Evolutionary conservation across 257 asterid species (phyloP).

Genomic region (Nicotiana obtusifolia): DNA sequence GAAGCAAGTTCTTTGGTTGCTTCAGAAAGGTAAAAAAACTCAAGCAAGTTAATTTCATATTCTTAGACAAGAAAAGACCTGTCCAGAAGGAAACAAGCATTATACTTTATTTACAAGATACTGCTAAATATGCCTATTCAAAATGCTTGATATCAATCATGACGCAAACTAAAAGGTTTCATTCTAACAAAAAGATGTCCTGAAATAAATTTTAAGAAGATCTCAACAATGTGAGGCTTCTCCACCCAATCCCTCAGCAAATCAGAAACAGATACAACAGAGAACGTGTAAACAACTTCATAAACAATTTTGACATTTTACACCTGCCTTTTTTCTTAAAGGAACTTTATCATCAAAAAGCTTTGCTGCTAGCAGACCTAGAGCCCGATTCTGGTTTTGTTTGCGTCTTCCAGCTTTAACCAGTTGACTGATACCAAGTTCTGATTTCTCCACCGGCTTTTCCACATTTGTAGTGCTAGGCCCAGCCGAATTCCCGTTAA

Average conservation of each 20-base stretch:
- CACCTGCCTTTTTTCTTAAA: conserved; percentile 55
- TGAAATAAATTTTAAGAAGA: neutral
- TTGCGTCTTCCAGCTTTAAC: conserved; percentile 15
- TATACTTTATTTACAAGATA: neutral
- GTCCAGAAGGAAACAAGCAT: neutral
- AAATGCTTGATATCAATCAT: neutral
- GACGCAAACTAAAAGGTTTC: too few relatives aligned
- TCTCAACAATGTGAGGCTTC: neutral
- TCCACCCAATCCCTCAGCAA: neutral
- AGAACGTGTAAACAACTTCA: neutral
- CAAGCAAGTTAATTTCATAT: neutral
- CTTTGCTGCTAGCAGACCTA: conserved; percentile 29
- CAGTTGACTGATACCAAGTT: conserved; percentile 13
- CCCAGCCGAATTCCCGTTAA: conserved; percentile 28
- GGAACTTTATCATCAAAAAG: conserved; percentile 53
- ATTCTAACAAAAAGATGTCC: neutral
- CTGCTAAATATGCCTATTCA: neutral
- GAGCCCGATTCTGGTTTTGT: conserved; percentile 25
- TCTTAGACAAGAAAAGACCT: neutral
- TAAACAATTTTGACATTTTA: neutral
- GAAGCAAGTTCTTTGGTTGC: neutral
- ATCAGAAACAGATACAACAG: neutral
- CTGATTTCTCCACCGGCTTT: conserved; percentile 20
- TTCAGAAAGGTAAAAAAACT: neutral
- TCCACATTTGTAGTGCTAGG: conserved; percentile 26